Conservation (phyloP, 2,329 filamentous ascomycete species). For the Nemania sp. region DNA sequence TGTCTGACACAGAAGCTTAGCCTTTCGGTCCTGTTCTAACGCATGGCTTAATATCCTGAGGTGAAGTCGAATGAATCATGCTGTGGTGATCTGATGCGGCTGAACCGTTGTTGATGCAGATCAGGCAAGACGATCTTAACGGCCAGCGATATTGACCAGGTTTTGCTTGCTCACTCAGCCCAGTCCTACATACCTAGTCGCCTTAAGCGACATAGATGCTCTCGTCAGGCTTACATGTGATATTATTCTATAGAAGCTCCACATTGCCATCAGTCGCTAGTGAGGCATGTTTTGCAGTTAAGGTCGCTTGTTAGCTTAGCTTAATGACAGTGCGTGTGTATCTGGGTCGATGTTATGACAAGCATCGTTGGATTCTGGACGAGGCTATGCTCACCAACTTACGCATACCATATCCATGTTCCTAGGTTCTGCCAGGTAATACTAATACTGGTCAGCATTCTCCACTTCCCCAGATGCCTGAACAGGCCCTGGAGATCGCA, state of each 20-base stretch:
- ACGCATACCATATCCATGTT: neutral
- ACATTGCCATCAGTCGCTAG: slow-evolving; percentile 12
- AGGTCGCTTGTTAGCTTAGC: slow-evolving; percentile 1
- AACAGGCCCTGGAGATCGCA: no score
- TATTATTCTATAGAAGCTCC: slow-evolving; percentile 25
- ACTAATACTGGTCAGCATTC: slow-evolving; percentile 4
- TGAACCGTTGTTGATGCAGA: slow-evolving; percentile 19
- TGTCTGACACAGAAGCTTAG: slow-evolving; percentile 1
- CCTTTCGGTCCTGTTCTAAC: neutral
- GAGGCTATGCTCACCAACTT: slow-evolving; percentile 1
- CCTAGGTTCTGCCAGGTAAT: neutral
- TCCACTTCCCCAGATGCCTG: slow-evolving; percentile 34
- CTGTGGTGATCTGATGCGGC: slow-evolving; percentile 26
- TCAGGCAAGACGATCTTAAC: slow-evolving; percentile 10
- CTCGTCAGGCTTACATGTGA: slow-evolving; percentile 28
- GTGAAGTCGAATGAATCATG: neutral
- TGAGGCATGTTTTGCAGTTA: neutral
- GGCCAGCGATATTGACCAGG: slow-evolving; percentile 1
- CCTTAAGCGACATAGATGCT: slow-evolving; percentile 20
- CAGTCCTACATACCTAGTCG: neutral
- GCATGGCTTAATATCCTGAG: neutral
- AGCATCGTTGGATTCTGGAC: neutral
- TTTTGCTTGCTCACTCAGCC: slow-evolving; percentile 6
- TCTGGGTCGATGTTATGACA: neutral
- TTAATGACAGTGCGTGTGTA: neutral